Evolutionary conservation across 352 stramenopile species (phyloP), one percentile per base, ranked within the genome.

Genomic region (Phytopythium mirpurense): DNA sequence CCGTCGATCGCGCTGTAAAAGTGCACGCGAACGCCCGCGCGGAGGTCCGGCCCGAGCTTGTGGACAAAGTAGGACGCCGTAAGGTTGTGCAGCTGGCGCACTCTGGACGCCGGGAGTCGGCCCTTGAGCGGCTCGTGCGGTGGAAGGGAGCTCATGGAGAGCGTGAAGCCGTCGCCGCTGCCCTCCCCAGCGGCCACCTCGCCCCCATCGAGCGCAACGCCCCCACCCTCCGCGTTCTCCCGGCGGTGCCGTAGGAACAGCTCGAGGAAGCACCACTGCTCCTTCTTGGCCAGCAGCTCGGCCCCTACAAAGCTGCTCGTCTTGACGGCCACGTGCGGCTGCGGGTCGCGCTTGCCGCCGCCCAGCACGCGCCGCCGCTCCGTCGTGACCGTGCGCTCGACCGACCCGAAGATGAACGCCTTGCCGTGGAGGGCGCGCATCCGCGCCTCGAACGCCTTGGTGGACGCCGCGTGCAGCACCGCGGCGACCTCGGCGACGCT

Each of bases 371-470:
- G 43, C 14, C 27, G 15, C 7, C 12, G 15, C 32, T 27, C 16
- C 9, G 27, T 23, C 18, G 27, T 40, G 2, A 52, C 45, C 8
- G 27, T 41, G 10, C 21, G 26, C 45, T 52, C 59, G 4, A 74
- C 54, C 5, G 59, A 65, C 6, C 66, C 62, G 16, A 64, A 34
- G 26, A 74, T 74, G 50, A 74, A 74, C 0, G 36, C 44, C 35
- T 72, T 56, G 23, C 53, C 56, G 37, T 72, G 72, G 2, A 79
- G 54, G 18, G 68, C 69, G 12, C n/a, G 45, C 72, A 78, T 78
- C 3, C 51, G 51, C 1, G 64, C 42, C 36, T 58, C 31, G 23
- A 76, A 70, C 0, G 41, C 32, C 5, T 53, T 31, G 12, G 68
- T 53, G 16, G 36, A 59, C 0, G 60, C 59, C 0, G 55, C 29